Base-by-base conservation (phyloP, 768 basidiomycete genomes). In the Dentipellis fragilis region DNA sequence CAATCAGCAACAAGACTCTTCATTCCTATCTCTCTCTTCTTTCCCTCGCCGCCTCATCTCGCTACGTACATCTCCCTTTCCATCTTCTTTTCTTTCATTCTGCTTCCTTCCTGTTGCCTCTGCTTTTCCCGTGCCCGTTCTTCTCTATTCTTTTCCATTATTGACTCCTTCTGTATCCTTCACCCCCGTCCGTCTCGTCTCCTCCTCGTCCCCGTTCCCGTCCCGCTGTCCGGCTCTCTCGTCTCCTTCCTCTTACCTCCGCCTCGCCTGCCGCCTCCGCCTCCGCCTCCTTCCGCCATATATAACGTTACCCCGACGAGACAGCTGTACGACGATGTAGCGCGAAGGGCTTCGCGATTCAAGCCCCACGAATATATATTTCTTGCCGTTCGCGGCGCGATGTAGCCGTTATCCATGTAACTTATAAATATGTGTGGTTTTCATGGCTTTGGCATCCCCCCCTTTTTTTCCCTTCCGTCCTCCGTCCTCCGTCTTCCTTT, bases 261-360 rank as follows among this genome's bases (percentile, higher is more conserved):
- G n/a, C n/a, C n/a, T n/a, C n/a, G n/a, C n/a, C n/a, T n/a, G 23
- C 38, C 52, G 34, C 50, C 40, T 40, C 54, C 52, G 66, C 68
- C 65, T 64, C 63, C 57, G 58, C 59, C 63, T 16, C 17, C 16
- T 21, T 17, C n/a, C 48, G 14, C 36, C 50, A 14, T 51, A 51
- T 53, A 55, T 49, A 55, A 34, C 23, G 35, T 52, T 56, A 36
- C 57, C 55, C 22, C 54, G 52, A 60, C 61, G 63, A 58, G 29
- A 29, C 29, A 58, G 55, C 65, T 57, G 57, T 57, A 46, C 58
- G 29, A 29, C 29, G 55, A 54, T 52, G 54, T 50, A 48, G 59
- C 65, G 74, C 75, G 76, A 76, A 76, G 75, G 75, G 76, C 75
- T 76, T 76, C 75, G 75, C 75, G 54, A 38, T 59, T 64, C 64